Base-by-base conservation (phyloP, 2,329 filamentous ascomycete species). In the Colletotrichum plurivorum region DNA sequence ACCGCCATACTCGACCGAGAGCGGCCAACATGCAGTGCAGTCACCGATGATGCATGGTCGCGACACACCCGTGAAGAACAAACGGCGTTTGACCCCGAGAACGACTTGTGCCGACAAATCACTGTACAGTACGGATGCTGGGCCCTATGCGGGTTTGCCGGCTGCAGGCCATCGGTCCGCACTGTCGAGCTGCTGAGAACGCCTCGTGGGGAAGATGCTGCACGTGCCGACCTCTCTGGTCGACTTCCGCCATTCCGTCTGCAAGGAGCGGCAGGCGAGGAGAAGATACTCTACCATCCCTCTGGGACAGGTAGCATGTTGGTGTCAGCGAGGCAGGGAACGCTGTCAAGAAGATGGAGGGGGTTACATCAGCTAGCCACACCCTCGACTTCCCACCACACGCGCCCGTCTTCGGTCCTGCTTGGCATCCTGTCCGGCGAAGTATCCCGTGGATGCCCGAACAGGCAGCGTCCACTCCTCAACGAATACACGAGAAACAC, bases 231-330 rank as follows among this genome's bases (percentile, higher is more conserved):
- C 64, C 61, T 71, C 41, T 69, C 70, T 71, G 68, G 13, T 61
- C 31, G 45, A 39, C 41, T 71, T 59, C 70, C 70, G 68, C 48
- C 39, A 51, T 71, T 54, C 70, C 70, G 61, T 41, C 59, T 71
- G 70, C 70, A 69, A 55, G 64, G 64, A 65, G 64, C 43, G 61
- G 49, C 39, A 49, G 22, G 61, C 48, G 39, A 43, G 67, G 53
- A 60, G 31, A 49, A 70, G 36, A 54, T 16, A 59, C 54, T 52
- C 52, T 58, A 71, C 57, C 63, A 71, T 45, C 58, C 52, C 55
- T 51, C 55, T 64, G 57, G 63, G 59, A 68, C 63, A 31, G 20
- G 45, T 39, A 53, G 18, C 45, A 49, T 20, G 36, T 61, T 25
- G 18, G 31, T 56, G 62, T 25, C 46, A 55, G 45, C 36, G 51